Base-by-base conservation (phyloP, 225 moss, liverwort and hornwort species). In the Sphagnum contortum region DNA sequence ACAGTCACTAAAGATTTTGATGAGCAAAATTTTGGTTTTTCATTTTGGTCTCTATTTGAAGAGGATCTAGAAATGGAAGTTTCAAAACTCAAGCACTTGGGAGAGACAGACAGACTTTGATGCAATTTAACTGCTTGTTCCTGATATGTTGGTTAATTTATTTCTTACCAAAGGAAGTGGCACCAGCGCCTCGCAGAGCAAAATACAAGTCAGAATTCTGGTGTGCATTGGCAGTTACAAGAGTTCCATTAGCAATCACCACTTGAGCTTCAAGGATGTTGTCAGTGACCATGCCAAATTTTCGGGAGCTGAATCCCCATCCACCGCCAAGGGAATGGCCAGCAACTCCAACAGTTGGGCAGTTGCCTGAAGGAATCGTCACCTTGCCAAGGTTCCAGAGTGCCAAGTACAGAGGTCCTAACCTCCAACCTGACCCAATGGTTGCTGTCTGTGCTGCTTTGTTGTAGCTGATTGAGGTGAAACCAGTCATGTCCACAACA, bases 271-370 rank as follows among this genome's bases (percentile, higher is more conserved):
- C 87, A 0, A 87, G 44, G 0, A 92, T 75, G 78, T 68, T 89
- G 71, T 92, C 89, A 0, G 76, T 48, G 9, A 86, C 85, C 0
- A 89, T 55, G 55, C 92, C 92, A 0, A 82, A 89, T 8, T 87
- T 89, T 1, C 92, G 6, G 3, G 85, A 70, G 14, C 73, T 59
- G 76, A 87, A 92, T 4, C 89, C 92, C 85, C 85, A 92, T 6
- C 92, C 92, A 5, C 92, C 92, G 2, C 92, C 92, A 6, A 92
- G 47, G 0, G 88, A 81, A 2, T 93, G 93, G 48, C 93, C 93
- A 3, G 76, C 82, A 0, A 93, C 0, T 0, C 93, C 93, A n/a
- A 93, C 90, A 0, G 82, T 90, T 0, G 82, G 75, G 49, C 93
- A 93, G 3, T 52, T 83, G 2, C 93, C 92, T 0, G 74, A 52